Evolutionary conservation across 2,329 filamentous ascomycete species (phyloP).

Genomic region (Atkinsonella hypoxylon): DNA sequence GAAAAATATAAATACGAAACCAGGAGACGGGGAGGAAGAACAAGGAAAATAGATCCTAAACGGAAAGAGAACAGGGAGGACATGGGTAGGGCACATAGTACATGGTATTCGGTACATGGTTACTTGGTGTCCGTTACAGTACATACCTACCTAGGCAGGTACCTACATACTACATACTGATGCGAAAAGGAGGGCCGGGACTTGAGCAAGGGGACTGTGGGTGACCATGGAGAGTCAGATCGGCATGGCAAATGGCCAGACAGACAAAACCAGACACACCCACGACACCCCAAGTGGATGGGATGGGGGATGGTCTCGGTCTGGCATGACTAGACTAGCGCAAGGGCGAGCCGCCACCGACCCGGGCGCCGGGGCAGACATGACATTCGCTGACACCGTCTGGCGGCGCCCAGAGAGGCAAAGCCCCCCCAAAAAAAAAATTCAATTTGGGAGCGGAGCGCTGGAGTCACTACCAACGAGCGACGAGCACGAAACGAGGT

Average conservation of each 20-base stretch:
- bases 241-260: conserved; percentile 1
- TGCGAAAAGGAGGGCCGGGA: conserved; percentile 7
- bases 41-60: conserved; percentile 6
- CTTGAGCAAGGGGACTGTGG: conserved; percentile 6
- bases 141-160: too few species aligned
- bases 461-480: background rate
- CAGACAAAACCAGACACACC: background rate
- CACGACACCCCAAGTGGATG: background rate
- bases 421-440: background rate
- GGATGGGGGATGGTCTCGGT: conserved; percentile 6
- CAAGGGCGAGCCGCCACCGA: conserved; percentile 8
- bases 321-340: conserved; percentile 8
- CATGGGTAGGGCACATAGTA: conserved; percentile 3
- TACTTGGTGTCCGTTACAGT: too few species aligned
- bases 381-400: conserved; percentile 1
- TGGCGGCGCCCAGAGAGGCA: background rate
- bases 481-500: background rate
- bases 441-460: background rate
- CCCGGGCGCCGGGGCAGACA: conserved; percentile 2
- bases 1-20: conserved; percentile 5
- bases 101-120: background rate
- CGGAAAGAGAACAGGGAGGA: conserved; percentile 7
- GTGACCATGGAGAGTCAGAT: conserved; percentile 6
- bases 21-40: conserved; percentile 6
- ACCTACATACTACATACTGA: too few species aligned